A percentile compares a stretch with the other conserved stretches of the same genome.
These are phyloP conservation scores for Colletotrichum cordylinicola DNA, from an alignment of 2,329 filamentous ascomycete species.

Conservation along the genomic window DNA sequence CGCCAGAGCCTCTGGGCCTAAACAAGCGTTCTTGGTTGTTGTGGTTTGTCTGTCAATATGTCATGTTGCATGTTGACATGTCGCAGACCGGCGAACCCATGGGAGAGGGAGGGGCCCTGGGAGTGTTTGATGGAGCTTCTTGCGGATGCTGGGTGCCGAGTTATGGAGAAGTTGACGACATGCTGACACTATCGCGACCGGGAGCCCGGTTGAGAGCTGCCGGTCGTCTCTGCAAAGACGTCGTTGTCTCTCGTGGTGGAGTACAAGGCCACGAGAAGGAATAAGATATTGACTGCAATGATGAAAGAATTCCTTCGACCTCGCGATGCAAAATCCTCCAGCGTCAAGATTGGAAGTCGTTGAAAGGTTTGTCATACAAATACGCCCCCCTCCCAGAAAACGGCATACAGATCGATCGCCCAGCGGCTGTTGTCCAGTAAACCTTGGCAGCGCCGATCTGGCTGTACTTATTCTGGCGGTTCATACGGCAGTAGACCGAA, in stretches of 20 bases:
- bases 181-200: neutral
- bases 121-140: neutral
- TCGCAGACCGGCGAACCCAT: neutral
- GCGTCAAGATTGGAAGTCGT: neutral
- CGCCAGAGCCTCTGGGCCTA: neutral
- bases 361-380: neutral
- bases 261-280: fast-evolving
- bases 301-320: neutral
- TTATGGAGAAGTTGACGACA: neutral
- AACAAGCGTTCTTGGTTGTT: neutral
- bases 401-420: neutral
- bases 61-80: neutral
- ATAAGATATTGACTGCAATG: neutral
- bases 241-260: neutral
- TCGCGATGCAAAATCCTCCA: neutral
- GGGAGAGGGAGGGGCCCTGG: neutral
- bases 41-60: neutral
- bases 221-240: neutral
- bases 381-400: neutral
- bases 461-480: neutral
- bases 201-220: neutral
- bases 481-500: neutral
- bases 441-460: neutral
- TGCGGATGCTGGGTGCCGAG: neutral
- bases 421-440: neutral